phyloP scores from a whole-genome alignment of 805 yeast genomes.

The Hanseniaspora lindneri region DNA sequence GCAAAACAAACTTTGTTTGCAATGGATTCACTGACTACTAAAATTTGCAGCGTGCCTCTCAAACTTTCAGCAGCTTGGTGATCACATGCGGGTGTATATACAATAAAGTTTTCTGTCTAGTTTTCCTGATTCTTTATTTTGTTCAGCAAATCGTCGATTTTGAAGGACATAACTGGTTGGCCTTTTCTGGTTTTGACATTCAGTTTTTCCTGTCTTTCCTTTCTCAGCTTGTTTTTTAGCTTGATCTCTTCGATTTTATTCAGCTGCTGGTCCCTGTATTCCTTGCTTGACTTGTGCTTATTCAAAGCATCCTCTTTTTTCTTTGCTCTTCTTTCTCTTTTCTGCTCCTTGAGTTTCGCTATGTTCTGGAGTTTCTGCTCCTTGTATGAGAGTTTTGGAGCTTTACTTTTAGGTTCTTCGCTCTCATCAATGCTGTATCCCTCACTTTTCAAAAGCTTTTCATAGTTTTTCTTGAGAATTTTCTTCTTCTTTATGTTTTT shows the following conservation, averaged over 20 bases:
- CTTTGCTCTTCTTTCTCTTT: constrained; percentile 25
- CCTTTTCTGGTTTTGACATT: constrained; percentile 55
- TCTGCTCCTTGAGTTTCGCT: constrained; percentile 30
- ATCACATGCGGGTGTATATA: too few relatives aligned
- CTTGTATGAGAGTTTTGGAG: constrained; percentile 10
- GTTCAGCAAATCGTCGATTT: constrained; percentile 64
- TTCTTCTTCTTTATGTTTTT: constrained; percentile 69
- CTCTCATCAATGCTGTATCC: constrained; percentile 45
- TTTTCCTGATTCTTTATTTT: constrained; percentile 50
- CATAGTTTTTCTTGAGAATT: constrained; percentile 65
- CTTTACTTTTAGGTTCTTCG: constrained; percentile 14
- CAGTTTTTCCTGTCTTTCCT: constrained; percentile 36
- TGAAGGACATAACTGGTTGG: constrained; percentile 85
- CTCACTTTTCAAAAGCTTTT: constrained; percentile 64
- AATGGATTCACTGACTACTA: too few relatives aligned
- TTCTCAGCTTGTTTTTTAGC: constrained; percentile 34
- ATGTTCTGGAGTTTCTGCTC: constrained; percentile 24
- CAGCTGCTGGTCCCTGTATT: constrained; percentile 36
- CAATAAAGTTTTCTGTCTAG: constrained; percentile 4
- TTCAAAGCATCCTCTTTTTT: constrained; percentile 20
- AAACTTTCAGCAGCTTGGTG: too few relatives aligned
- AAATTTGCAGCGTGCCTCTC: too few relatives aligned
- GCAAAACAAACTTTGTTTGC: too few relatives aligned
- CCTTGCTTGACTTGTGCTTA: constrained; percentile 25
- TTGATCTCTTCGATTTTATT: constrained; percentile 28